phyloP scores from a whole-genome alignment of 2,329 filamentous ascomycete genomes.

The Aspergillus sergii region DNA sequence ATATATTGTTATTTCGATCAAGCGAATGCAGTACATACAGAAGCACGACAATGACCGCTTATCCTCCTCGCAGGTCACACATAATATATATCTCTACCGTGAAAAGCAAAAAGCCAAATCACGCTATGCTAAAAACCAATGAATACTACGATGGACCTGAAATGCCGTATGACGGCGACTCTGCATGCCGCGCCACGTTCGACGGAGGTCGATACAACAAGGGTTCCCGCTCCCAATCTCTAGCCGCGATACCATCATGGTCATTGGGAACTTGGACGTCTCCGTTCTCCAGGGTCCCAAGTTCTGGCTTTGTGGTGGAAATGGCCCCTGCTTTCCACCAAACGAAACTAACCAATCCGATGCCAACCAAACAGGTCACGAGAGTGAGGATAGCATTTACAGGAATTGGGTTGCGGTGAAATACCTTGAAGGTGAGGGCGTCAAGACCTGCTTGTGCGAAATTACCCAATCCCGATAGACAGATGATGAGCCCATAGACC shows the following conservation, averaged over 20 bases:
- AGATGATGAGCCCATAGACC: slow-evolving; percentile 91
- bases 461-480: slow-evolving; percentile 79
- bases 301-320: slow-evolving; percentile 1
- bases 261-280: neutral
- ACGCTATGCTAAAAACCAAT: slow-evolving; percentile 1
- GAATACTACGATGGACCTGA: neutral
- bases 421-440: slow-evolving; percentile 72
- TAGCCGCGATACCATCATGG: slow-evolving; percentile 13
- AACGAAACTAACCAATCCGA: slow-evolving; percentile 69
- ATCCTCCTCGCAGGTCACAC: neutral
- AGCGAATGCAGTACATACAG: neutral
- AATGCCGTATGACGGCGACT: neutral
- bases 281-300: slow-evolving; percentile 5
- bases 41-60: neutral
- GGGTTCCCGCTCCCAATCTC: slow-evolving; percentile 23
- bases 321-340: slow-evolving; percentile 48
- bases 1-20: neutral
- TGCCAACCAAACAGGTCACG: slow-evolving; percentile 65
- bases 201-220: slow-evolving; percentile 11
- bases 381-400: slow-evolving; percentile 71
- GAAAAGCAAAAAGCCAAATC: neutral
- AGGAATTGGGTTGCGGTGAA: slow-evolving; percentile 71
- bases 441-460: slow-evolving; percentile 82
- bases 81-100: slow-evolving; percentile 1
- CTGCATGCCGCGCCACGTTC: neutral